phyloP scores from a whole-genome alignment of 331 rosid species.

The Spiraea crenata region DNA sequence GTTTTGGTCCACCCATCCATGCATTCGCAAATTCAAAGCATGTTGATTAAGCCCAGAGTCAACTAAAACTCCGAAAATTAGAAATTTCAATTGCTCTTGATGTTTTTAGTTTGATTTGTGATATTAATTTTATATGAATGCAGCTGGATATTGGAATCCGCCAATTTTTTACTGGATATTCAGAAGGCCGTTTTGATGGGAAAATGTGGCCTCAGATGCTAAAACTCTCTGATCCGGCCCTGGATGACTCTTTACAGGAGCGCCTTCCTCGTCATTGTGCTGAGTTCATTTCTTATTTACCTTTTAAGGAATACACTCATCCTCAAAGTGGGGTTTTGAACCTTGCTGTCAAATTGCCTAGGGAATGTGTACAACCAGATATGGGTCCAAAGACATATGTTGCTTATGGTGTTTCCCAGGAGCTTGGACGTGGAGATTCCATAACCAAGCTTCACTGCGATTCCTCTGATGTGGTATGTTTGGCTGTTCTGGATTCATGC shows the following conservation, averaged over 20 bases:
- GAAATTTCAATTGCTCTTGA: neutral
- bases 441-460: conserved; percentile 53
- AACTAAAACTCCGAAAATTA: neutral
- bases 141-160: conserved; percentile 34
- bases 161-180: conserved; percentile 74
- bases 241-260: conserved; percentile 32
- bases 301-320: conserved; percentile 50
- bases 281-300: conserved; percentile 43
- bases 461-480: conserved; percentile 45
- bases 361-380: conserved; percentile 52
- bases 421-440: conserved; percentile 55
- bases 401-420: conserved; percentile 69
- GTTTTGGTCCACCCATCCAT: neutral
- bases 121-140: conserved; percentile 14
- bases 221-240: conserved; percentile 44
- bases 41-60: neutral
- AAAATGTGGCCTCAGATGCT: conserved; percentile 42
- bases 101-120: neutral
- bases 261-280: conserved; percentile 42
- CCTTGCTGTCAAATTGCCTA: conserved; percentile 38
- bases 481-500: neutral
- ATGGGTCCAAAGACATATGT: conserved; percentile 85
- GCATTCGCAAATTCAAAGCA: neutral
- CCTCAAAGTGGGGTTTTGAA: conserved; percentile 39
- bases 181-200: conserved; percentile 30